phyloP scores from a whole-genome alignment of 1,284 basidiomycete species.

The Sporisorium iseilematis-ciliati region DNA sequence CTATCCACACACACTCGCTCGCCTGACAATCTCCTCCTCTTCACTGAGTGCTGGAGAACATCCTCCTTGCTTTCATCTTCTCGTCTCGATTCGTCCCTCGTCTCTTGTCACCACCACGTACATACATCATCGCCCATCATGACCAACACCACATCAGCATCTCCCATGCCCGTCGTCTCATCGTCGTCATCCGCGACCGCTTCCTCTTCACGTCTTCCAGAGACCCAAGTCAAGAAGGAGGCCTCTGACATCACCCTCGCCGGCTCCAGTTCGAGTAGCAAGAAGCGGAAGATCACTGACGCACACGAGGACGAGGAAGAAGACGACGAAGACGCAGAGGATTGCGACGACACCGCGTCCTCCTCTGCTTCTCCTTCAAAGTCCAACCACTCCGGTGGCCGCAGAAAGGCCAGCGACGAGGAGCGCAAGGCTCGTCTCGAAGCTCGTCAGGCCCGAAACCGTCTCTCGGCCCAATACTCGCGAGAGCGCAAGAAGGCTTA shows the following conservation, averaged over 20 bases:
- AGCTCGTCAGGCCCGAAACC: slow-evolving; percentile 67
- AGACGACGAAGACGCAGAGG: slow-evolving; percentile 17
- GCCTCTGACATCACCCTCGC: not conserved
- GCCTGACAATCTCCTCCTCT: slow-evolving; percentile 37
- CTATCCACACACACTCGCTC: not conserved
- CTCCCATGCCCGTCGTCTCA: slow-evolving; percentile 11
- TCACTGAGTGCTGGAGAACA: slow-evolving; percentile 46
- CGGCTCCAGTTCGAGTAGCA: slow-evolving; percentile 23
- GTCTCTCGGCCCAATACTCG: slow-evolving; percentile 66
- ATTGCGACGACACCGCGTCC: slow-evolving; percentile 19
- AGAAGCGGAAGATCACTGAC: slow-evolving; percentile 32
- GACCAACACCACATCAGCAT: slow-evolving; percentile 19
- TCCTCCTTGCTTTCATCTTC: slow-evolving; percentile 2
- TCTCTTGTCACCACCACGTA: slow-evolving; percentile 17
- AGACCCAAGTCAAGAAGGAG: slow-evolving; percentile 38
- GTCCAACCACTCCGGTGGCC: slow-evolving; percentile 24
- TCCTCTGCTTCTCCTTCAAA: slow-evolving; percentile 31
- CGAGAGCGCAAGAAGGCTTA: slow-evolving; percentile 67
- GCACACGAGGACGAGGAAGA: slow-evolving; percentile 7
- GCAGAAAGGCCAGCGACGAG: slow-evolving; percentile 57
- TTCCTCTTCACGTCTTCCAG: slow-evolving; percentile 35
- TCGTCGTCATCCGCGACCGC: slow-evolving; percentile 16
- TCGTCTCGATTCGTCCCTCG: not conserved
- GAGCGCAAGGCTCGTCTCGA: slow-evolving; percentile 63
- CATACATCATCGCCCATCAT: slow-evolving; percentile 26